Base-by-base conservation (phyloP, 495 filamentous ascomycete genomes). In the Daldinia decipiens region DNA sequence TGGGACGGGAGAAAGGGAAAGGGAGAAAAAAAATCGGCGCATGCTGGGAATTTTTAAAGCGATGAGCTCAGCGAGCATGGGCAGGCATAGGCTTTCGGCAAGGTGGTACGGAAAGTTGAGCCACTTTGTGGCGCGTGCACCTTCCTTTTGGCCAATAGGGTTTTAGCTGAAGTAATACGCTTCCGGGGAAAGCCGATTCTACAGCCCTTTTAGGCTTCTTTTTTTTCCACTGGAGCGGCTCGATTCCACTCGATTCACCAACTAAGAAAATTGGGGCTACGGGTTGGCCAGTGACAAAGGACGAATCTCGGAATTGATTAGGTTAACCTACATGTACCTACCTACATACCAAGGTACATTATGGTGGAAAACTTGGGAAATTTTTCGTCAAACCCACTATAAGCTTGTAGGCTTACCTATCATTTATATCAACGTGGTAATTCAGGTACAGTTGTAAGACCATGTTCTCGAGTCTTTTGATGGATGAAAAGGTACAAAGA, bases 31-130 rank as follows among this genome's bases (percentile, higher is more conserved):
- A 70, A 72, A 73, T 75, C 67, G 77, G 74, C 67, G 70, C 71
- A 82, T 72, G 81, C 81, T 75, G 78, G 75, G 70, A 68, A 74
- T 74, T 76, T 74, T 74, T 68, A 67, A 71, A 62, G 51, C 58
- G 34, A 79, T 76, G 76, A 78, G 74, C 72, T 77, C 72, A 77
- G 68, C 66, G 27, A 15, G 67, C 67, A 61, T 43, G 53, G 40
- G 40, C 17, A 45, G 40, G 17, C 40, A n/a, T 45, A 19, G 61
- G 61, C 54, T 53, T 59, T 69, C 56, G 62, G 45, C 59, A 70
- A 66, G 66, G 62, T 60, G 1, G 43, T 55, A 70, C 67, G 71
- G 60, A 61, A 62, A 61, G 17, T 34, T 52, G 59, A 74, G 71
- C 71, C 71, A 74, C 71, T 54, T 24, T 74, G 71, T 74, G 71